Evolutionary conservation across 345 rosid species (phyloP).

Genomic region (Lagerstroemia speciosa): DNA sequence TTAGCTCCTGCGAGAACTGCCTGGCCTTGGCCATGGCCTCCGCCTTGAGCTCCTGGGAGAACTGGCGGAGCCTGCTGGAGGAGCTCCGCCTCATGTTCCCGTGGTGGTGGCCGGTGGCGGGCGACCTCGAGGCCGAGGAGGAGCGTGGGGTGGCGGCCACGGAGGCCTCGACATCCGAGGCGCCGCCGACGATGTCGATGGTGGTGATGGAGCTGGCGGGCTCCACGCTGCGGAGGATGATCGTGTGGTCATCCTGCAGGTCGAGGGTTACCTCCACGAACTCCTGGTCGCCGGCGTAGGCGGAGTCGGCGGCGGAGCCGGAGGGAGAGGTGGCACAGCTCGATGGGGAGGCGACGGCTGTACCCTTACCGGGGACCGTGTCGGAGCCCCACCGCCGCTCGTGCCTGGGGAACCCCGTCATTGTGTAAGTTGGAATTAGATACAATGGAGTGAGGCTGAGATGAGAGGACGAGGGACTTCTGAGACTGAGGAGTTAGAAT

Average conservation of each 20-base stretch:
- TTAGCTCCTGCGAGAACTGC: slow-evolving; percentile 77
- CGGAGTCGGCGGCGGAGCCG: slow-evolving; percentile 36
- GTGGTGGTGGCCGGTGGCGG: slow-evolving; percentile 8
- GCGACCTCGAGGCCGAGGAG: slow-evolving; percentile 50
- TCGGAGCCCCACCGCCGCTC: slow-evolving; percentile 93
- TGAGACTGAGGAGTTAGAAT: slow-evolving; percentile 6
- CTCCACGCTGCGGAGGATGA: slow-evolving; percentile 84
- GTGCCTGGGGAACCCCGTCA: slow-evolving; percentile 45
- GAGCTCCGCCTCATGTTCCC: slow-evolving; percentile 52
- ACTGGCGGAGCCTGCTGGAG: slow-evolving; percentile 51
- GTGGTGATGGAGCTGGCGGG: slow-evolving; percentile 44
- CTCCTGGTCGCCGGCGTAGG: slow-evolving; percentile 52
- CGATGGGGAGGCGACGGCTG: slow-evolving; percentile 1
- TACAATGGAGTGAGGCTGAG: too few species aligned
- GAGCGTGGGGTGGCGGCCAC: slow-evolving; percentile 19
- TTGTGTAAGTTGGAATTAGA: slow-evolving; percentile 1
- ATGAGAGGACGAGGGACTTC: too few species aligned
- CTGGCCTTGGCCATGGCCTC: slow-evolving; percentile 91
- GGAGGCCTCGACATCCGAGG: background rate
- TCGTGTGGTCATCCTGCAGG: slow-evolving; percentile 88
- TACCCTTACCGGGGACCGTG: slow-evolving; percentile 33
- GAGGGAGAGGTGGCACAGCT: slow-evolving; percentile 58
- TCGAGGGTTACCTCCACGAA: slow-evolving; percentile 91
- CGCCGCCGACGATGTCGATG: slow-evolving; percentile 26
- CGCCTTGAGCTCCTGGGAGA: slow-evolving; percentile 95